A percentile compares a stretch with the other conserved stretches of the same genome.
These are phyloP conservation scores for Dryadomyces quercus-mongolicae DNA, from an alignment of 2,329 filamentous ascomycete genomes.

Conservation along the genomic window DNA sequence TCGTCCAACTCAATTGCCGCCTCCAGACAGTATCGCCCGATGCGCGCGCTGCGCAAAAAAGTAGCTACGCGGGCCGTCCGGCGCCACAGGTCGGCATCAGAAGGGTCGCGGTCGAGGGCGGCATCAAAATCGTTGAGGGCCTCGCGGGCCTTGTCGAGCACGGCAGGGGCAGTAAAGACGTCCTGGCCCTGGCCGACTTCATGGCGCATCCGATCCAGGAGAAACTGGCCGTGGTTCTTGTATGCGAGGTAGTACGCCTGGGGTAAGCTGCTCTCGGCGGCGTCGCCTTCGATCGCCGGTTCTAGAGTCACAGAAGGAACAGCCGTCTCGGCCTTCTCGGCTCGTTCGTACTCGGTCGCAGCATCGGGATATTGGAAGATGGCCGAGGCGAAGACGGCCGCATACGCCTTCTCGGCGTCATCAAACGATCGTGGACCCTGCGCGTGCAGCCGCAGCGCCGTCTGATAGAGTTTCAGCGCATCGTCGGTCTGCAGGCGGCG, in stretches of 20 bases:
- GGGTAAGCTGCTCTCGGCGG: conserved; percentile 65
- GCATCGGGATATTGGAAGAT: conserved; percentile 90
- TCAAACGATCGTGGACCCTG: conserved; percentile 67
- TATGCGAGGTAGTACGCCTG: conserved; percentile 88
- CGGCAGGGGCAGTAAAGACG: neutral
- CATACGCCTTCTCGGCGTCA: conserved; percentile 71
- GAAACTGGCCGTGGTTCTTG: conserved; percentile 91
- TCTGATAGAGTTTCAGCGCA: conserved; percentile 87
- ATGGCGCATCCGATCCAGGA: conserved; percentile 57
- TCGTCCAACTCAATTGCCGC: conserved; percentile 56
- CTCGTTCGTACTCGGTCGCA: conserved; percentile 68
- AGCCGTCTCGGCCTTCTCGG: conserved; percentile 41
- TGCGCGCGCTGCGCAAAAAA: conserved; percentile 42
- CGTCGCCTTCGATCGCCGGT: conserved; percentile 52
- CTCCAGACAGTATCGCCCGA: conserved; percentile 51
- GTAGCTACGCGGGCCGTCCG: conserved; percentile 44
- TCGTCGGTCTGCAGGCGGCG: conserved; percentile 96
- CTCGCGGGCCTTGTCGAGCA: conserved; percentile 26
- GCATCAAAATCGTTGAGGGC: conserved; percentile 45
- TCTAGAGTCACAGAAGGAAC: conserved; percentile 41
- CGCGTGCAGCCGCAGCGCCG: conserved; percentile 79
- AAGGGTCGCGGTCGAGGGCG: conserved; percentile 52
- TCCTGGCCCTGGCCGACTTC: neutral
- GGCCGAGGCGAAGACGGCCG: conserved; percentile 75
- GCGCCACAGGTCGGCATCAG: conserved; percentile 55